Evolutionary conservation across 1,284 basidiomycete genomes (phyloP).

Genomic region (Cutaneotrichosporon spelunceum): DNA sequence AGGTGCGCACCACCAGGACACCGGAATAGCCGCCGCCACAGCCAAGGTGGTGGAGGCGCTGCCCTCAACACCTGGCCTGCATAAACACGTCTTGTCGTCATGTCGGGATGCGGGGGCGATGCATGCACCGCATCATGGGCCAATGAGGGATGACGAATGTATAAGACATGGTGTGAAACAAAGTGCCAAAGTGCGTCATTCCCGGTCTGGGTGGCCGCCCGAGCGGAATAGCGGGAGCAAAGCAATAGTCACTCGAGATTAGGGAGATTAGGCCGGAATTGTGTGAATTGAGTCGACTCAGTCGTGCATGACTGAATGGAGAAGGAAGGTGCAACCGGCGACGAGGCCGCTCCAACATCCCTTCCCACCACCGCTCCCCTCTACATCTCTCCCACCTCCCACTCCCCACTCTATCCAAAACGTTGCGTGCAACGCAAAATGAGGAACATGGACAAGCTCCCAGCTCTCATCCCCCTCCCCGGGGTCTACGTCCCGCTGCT

Average conservation of each 20-base stretch:
- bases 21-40: no score
- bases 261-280: not conserved
- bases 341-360: not conserved
- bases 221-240: not conserved
- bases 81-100: not conserved
- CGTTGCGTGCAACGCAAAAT: not conserved
- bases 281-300: not conserved
- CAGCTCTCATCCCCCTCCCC: not conserved
- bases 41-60: no score
- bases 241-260: no score
- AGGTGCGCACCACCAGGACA: no score
- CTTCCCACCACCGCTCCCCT: not conserved
- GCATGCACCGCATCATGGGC: not conserved
- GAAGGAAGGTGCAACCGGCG: not conserved
- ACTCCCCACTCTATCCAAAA: not conserved
- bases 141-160: not conserved
- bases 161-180: not conserved
- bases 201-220: not conserved
- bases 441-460: not conserved
- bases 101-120: not conserved
- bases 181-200: no score
- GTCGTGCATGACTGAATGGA: not conserved
- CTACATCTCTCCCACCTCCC: not conserved
- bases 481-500: not conserved
- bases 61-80: no score